phyloP scores from a whole-genome alignment of 257 asterid species.

The Orobanche coerulescens region DNA sequence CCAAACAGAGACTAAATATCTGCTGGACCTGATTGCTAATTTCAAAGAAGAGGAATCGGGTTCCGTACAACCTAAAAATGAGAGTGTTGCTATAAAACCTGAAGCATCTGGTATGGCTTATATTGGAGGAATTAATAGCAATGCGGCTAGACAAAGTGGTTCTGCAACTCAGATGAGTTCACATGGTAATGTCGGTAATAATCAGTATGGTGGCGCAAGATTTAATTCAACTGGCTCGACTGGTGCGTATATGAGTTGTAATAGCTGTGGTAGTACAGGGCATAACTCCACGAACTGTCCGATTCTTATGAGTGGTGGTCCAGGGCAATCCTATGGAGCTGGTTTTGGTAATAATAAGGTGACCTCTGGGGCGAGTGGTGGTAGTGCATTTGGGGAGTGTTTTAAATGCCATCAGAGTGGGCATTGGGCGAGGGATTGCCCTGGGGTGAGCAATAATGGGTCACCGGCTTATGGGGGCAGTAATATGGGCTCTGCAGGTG shows the following conservation, averaged over 20 bases:
- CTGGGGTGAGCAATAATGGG: conserved; percentile 28
- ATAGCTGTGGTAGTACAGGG: conserved; percentile 71
- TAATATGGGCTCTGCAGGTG: conserved; percentile 33
- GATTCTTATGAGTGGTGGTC: conserved; percentile 39
- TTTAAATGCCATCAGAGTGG: conserved; percentile 57
- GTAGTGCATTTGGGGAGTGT: conserved; percentile 32
- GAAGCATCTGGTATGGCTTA: conserved; percentile 32
- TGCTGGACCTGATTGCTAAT: conserved; percentile 47
- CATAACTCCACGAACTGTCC: conserved; percentile 78
- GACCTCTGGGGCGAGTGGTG: conserved; percentile 30
- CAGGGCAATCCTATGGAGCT: conserved; percentile 61
- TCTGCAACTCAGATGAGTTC: conserved; percentile 34
- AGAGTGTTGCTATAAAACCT: conserved; percentile 24
- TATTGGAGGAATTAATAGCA: conserved; percentile 30
- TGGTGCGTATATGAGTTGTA: conserved; percentile 46
- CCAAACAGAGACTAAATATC: conserved; percentile 42
- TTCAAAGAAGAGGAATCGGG: conserved; percentile 33
- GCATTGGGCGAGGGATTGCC: conserved; percentile 89
- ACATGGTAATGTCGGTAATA: conserved; percentile 50
- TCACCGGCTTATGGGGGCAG: conserved; percentile 52
- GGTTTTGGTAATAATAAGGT: conserved; percentile 27
- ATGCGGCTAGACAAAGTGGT: conserved; percentile 29
- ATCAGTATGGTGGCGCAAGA: conserved; percentile 46
- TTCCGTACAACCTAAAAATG: conserved; percentile 34
- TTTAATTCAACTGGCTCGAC: conserved; percentile 32